Evolutionary conservation across 179 eudicot genomes (phyloP).

Genomic region (Nepenthes alata): DNA sequence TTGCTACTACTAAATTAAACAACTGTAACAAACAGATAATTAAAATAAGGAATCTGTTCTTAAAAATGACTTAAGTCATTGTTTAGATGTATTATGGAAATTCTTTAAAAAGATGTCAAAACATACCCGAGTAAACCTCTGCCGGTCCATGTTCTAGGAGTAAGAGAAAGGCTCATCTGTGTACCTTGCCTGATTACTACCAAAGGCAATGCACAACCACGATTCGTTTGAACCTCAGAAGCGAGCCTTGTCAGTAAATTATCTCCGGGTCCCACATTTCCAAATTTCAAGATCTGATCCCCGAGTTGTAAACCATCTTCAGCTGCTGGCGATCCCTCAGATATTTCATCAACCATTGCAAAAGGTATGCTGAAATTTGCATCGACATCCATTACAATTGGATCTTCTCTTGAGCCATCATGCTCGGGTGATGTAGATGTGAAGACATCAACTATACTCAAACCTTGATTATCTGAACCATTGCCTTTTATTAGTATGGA

Average conservation of each 20-base stretch:
- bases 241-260: conserved; percentile 56
- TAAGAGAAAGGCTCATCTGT: conserved; percentile 36
- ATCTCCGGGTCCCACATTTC: conserved; percentile 64
- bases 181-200: conserved; percentile 70
- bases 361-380: conserved; percentile 41
- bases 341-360: conserved; percentile 83
- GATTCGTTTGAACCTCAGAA: conserved; percentile 63
- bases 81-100: no score
- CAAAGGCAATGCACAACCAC: conserved; percentile 38
- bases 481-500: conserved; percentile 11
- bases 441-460: conserved; percentile 9
- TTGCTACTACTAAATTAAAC: no score
- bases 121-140: conserved; percentile 85
- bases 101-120: background rate
- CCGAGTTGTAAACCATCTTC: conserved; percentile 97
- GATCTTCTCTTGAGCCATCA: conserved; percentile 12
- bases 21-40: no score
- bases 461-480: conserved; percentile 12
- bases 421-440: conserved; percentile 16
- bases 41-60: no score
- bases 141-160: conserved; percentile 85
- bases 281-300: conserved; percentile 84
- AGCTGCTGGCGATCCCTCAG: conserved; percentile 83
- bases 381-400: conserved; percentile 38
- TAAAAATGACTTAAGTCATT: no score